phyloP scores from a whole-genome alignment of 2,329 filamentous ascomycete species.

The Dothidotthia symphoricarpi region DNA sequence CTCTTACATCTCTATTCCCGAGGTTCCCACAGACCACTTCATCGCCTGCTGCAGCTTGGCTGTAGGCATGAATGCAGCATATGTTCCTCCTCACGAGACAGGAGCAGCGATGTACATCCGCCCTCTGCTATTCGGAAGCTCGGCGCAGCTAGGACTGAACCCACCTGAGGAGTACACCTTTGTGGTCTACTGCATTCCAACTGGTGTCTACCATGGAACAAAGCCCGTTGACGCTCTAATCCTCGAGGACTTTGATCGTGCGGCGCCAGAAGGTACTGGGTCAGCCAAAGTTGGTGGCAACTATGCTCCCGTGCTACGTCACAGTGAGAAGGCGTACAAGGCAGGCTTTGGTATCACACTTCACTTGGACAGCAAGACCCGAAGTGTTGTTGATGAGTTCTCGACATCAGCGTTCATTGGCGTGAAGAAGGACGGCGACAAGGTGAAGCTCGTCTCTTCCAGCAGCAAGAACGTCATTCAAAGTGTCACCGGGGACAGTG shows the following conservation, averaged over 20 bases:
- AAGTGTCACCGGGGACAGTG: constrained; percentile 77
- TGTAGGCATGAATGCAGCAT: constrained; percentile 84
- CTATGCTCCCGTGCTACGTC: constrained; percentile 86
- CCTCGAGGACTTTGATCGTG: constrained; percentile 88
- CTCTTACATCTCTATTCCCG: constrained; percentile 77
- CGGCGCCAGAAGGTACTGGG: constrained; percentile 87
- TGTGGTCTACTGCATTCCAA: constrained; percentile 84
- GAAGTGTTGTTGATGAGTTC: constrained; percentile 91
- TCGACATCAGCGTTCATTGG: constrained; percentile 93
- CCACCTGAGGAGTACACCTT: constrained; percentile 93
- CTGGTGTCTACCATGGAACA: constrained; percentile 89
- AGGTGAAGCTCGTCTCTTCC: constrained; percentile 76
- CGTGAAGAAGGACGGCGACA: constrained; percentile 59
- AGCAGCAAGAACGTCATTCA: constrained; percentile 85
- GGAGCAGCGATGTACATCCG: constrained; percentile 92
- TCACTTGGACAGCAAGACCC: constrained; percentile 81
- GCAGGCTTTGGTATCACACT: constrained; percentile 92
- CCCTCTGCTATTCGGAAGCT: constrained; percentile 82
- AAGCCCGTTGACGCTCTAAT: constrained; percentile 85
- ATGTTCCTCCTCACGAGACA: constrained; percentile 83
- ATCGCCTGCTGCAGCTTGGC: constrained; percentile 73
- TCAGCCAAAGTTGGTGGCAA: constrained; percentile 94
- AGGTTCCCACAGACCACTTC: constrained; percentile 74
- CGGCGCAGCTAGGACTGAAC: constrained; percentile 79
- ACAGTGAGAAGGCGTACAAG: constrained; percentile 75